Conservation (phyloP, 129 eudicot genomes). For the Centrapalus pauciflorus region DNA sequence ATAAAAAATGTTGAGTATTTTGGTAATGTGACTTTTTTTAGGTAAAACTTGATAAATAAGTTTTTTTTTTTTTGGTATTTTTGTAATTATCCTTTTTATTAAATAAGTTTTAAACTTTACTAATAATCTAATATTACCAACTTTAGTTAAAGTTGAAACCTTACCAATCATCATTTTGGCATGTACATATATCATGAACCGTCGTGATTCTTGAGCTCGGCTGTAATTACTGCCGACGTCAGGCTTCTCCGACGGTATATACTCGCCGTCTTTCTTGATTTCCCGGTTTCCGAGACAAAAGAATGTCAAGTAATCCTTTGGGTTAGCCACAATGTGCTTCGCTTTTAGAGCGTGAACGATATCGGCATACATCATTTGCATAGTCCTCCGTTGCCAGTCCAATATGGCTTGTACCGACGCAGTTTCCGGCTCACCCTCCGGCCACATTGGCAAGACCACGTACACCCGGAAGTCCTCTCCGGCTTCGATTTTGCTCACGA, state of each 20-base stretch:
- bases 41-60: no score
- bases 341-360: constrained; percentile 54
- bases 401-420: constrained; percentile 67
- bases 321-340: constrained; percentile 57
- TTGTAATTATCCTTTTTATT: no score
- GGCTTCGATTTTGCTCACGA: constrained; percentile 74
- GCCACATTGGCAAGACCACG: constrained; percentile 89
- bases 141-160: not conserved
- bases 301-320: constrained; percentile 60
- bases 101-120: no score
- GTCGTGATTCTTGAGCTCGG: constrained; percentile 61
- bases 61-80: no score
- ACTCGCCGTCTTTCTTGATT: constrained; percentile 44
- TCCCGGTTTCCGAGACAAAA: constrained; percentile 83
- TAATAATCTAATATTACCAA: no score
- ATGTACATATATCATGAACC: constrained; percentile 87
- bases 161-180: constrained; percentile 90
- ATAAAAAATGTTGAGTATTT: no score
- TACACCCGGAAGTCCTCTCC: constrained; percentile 71
- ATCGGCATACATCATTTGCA: constrained; percentile 88
- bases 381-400: constrained; percentile 80
- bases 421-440: constrained; percentile 76
- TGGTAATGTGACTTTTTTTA: no score
- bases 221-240: constrained; percentile 38
- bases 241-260: constrained; percentile 59